Evolutionary conservation across 2,329 filamentous ascomycete genomes (phyloP), one percentile per base, ranked within the genome.

Genomic region (Stagonosporopsis tanaceti): DNA sequence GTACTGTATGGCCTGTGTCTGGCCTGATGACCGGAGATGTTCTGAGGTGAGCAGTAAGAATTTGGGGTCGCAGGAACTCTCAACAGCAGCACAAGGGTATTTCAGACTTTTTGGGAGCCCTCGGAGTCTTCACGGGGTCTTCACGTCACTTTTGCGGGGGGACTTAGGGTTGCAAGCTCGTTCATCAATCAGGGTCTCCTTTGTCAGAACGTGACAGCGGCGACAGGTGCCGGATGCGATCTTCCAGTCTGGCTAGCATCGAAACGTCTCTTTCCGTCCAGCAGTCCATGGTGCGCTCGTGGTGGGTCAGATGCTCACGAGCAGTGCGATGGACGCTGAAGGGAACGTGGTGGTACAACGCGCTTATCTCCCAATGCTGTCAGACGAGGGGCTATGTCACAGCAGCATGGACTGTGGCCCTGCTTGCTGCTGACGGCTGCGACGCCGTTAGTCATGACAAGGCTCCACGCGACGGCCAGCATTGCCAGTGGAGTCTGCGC

Each of bases 301-400:
- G 52, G 48, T 53, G 57, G 62, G 66, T 67, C 62, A 64, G 50
- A 66, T 58, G 53, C 52, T 53, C 46, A 63, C 51, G 56, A 64
- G 65, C 58, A 62, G 56, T 66, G 61, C 62, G 45, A 69, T 67
- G 69, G 64, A 62, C 48, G 62, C 63, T 52, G 51, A 62, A 45
- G 70, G 68, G 64, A 69, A 66, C 65, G 53, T 71, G 62, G 71
- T 70, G 24, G 60, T 71, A 71, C 71, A 69, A 70, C 66, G 58
- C 47, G 65, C 61, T 63, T 66, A 69, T 71, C 65, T 65, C 45
- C 44, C 30, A 47, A 61, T 40, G 47, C 42, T 54, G 59, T 59
- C 53, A 32, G 59, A 47, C 47, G 39, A 47, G 41, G 50, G 63
- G 60, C 63, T 50, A 67, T 71, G 66, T 62, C 66, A 73, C 69